These are phyloP conservation scores for Neonectria sp. DNA, from an alignment of 2,329 filamentous ascomycete species.

Conservation along the genomic window DNA sequence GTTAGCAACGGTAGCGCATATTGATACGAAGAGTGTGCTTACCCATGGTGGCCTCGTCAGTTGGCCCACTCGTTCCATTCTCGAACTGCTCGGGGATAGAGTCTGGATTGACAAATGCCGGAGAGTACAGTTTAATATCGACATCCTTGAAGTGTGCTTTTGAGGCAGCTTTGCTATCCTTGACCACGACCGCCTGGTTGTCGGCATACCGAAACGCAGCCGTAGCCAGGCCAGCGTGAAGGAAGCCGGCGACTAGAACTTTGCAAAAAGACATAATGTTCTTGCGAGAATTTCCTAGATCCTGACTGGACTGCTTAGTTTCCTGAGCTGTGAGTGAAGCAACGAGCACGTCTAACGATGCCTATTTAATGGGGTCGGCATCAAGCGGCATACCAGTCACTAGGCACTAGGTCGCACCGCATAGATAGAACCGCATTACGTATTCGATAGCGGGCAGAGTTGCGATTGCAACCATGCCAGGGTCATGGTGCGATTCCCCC, in stretches of 20 bases:
- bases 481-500: slow-evolving; percentile 3
- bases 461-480: not conserved
- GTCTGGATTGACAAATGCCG: slow-evolving; percentile 42
- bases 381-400: not conserved
- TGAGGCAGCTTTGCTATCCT: slow-evolving; percentile 42
- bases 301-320: not conserved
- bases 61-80: slow-evolving; percentile 50
- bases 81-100: slow-evolving; percentile 44
- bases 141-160: slow-evolving; percentile 42
- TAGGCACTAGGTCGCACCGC: not conserved
- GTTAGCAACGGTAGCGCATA: slow-evolving; percentile 3
- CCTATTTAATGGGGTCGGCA: not conserved
- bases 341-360: no score
- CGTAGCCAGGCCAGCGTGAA: slow-evolving; percentile 36
- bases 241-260: slow-evolving; percentile 27
- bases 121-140: slow-evolving; percentile 43
- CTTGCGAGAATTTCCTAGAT: not conserved
- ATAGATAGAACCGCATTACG: not conserved
- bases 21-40: not conserved
- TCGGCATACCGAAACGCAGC: slow-evolving; percentile 44
- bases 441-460: not conserved
- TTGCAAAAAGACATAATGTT: slow-evolving; percentile 27
- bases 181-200: slow-evolving; percentile 44
- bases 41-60: slow-evolving; percentile 37
- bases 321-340: not conserved